A percentile compares a stretch with the other conserved stretches of the same genome.
Conservation (phyloP, 768 basidiomycete genomes). For the Myochromella boudieri region DNA sequence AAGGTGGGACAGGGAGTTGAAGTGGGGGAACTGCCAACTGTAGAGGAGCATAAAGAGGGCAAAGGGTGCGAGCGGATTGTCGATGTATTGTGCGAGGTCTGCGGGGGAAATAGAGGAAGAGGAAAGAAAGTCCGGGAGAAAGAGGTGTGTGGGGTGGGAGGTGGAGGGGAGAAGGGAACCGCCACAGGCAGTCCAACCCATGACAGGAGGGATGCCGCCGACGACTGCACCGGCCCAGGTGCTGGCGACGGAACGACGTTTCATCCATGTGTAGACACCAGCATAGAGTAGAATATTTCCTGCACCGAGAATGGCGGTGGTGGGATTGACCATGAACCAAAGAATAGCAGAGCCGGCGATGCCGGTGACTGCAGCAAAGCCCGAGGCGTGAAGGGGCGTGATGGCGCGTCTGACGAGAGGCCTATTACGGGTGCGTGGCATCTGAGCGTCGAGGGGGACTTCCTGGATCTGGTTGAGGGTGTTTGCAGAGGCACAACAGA, state of each 20-base stretch:
- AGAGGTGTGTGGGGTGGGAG: conserved; percentile 55
- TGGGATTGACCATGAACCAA: conserved; percentile 81
- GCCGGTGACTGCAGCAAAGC: conserved; percentile 78
- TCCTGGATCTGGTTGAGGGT: conserved; percentile 95
- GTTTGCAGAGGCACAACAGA: conserved; percentile 93
- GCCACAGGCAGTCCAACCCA: conserved; percentile 98
- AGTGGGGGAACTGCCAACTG: conserved; percentile 99
- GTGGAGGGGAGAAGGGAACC: conserved; percentile 70
- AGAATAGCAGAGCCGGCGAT: conserved; percentile 76
- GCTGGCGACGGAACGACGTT: conserved; percentile 77
- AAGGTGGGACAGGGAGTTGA: conserved; percentile 89
- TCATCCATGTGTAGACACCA: conserved; percentile 89
- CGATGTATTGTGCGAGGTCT: conserved; percentile 48
- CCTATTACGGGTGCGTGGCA: conserved; percentile 84
- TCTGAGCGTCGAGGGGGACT: conserved; percentile 95
- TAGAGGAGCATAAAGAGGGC: conserved; percentile 84
- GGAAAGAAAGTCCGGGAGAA: conserved; percentile 61
- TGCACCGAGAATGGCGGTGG: conserved; percentile 80
- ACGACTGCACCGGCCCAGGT: conserved; percentile 96
- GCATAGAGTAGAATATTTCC: conserved; percentile 89
- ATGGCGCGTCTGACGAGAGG: conserved; percentile 88
- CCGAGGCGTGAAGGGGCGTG: conserved; percentile 78
- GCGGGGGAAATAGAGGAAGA: conserved; percentile 37
- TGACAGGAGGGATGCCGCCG: conserved; percentile 89
- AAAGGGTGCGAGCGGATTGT: conserved; percentile 82